Evolutionary conservation across 2,329 filamentous ascomycete species (phyloP), one percentile per base, ranked within the genome.

Genomic region (Fusarium concolor): DNA sequence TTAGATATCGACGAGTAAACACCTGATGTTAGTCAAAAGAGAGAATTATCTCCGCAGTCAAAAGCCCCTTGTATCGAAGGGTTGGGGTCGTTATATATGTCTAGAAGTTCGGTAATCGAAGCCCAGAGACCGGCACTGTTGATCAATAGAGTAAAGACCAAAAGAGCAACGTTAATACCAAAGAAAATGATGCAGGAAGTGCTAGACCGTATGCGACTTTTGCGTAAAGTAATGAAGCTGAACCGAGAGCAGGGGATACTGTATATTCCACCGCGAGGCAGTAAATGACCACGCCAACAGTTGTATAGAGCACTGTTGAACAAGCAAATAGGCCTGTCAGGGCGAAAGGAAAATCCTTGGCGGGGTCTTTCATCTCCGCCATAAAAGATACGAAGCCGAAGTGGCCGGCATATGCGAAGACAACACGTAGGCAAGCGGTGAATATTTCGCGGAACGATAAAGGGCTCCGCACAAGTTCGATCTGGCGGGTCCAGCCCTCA

Each of bases 181-280:
- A 68, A 67, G 9, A 68, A 42, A 2, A 31, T 14, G 5, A 67
- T 75, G 71, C 65, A 6, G 65, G 67, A 5, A 73, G 56, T 3
- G 67, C 59, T 33, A 70, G 39, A 12, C 71, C 71, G 10, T 72
- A 73, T 3, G 69, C 69, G 9, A 70, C 63, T 50, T 73, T 73
- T 35, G 67, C 62, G 5, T 60, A 55, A 6, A 71, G 41, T 3
- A 35, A 35, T 7, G 70, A 60, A 2, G 71, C 70, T 0, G 71
- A 67, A 4, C 71, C 68, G 1, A 73, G 66, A 1, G 68, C 63
- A 1, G 71, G 71, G 33, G 65, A 67, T 0, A 50, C 56, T 2
- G 61, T 67, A 39, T 62, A 63, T 28, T 71, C 56, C 10, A 62
- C 71, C 9, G 68, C 64, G n/a, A 72, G 63, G 15, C 62, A 65